Evolutionary conservation across 345 rosid species (phyloP).

Genomic region (Diplotaxis tenuifolia): DNA sequence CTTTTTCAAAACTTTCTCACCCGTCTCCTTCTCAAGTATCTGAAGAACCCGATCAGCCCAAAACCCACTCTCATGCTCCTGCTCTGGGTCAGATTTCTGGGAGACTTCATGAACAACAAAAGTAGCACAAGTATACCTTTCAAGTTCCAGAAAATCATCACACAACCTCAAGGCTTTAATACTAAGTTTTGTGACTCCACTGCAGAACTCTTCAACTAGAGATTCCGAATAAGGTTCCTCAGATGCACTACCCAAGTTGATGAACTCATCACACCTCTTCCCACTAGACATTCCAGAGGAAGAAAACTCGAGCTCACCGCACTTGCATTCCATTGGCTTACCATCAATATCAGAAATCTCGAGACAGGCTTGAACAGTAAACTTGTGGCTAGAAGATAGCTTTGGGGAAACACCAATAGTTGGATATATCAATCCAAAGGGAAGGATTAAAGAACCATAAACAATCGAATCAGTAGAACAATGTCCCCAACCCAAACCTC

Average conservation of each 20-base stretch:
- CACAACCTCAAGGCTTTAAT: conserved; percentile 52
- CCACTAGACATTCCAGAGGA: conserved; percentile 27
- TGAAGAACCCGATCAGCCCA: conserved; percentile 61
- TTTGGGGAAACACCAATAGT: conserved; percentile 45
- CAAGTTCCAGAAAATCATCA: conserved; percentile 39
- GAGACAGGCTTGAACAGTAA: conserved; percentile 52
- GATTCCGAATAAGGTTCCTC: conserved; percentile 32
- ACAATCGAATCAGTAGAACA: conserved; percentile 66
- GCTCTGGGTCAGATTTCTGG: conserved; percentile 33
- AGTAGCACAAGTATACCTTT: conserved; percentile 40
- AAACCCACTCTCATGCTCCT: conserved; percentile 42
- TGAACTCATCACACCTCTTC: conserved; percentile 28
- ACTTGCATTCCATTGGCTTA: conserved; percentile 77
- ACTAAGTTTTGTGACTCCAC: conserved; percentile 41
- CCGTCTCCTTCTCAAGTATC: conserved; percentile 53
- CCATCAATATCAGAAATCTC: conserved; percentile 67
- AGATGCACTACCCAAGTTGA: conserved; percentile 13
- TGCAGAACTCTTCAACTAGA: conserved; percentile 36
- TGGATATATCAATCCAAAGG: conserved; percentile 84
- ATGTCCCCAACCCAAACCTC: conserved; percentile 82
- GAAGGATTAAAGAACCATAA: conserved; percentile 60
- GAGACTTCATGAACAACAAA: conserved; percentile 48
- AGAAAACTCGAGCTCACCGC: conserved; percentile 59
- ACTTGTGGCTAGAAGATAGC: conserved; percentile 20
- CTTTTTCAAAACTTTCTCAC: conserved; percentile 41